phyloP scores from a whole-genome alignment of 2,329 filamentous ascomycete species.

The Pestalotiopsis sp. region DNA sequence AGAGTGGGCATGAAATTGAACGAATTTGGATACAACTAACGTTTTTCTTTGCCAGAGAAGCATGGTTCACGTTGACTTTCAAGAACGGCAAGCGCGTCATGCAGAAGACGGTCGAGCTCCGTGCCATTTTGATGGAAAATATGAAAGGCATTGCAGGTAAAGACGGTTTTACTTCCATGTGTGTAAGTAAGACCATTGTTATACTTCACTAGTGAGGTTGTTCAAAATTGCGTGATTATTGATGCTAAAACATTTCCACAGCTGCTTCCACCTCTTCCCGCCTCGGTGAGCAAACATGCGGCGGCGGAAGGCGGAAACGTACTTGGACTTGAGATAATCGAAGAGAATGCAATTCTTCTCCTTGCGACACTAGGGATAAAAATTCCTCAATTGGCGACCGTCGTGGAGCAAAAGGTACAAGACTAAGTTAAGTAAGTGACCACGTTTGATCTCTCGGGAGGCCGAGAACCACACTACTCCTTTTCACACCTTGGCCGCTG shows the following conservation, averaged over 20 bases:
- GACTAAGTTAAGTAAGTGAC: neutral
- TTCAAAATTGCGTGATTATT: neutral
- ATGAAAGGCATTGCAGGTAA: constrained; percentile 15
- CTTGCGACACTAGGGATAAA: neutral
- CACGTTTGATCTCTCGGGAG: neutral
- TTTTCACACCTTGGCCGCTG: neutral
- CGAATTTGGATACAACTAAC: too few species aligned
- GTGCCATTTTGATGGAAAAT: constrained; percentile 14
- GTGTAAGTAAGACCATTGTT: neutral
- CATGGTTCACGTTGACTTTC: constrained; percentile 21
- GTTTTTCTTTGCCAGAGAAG: constrained; percentile 10
- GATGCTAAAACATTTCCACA: neutral
- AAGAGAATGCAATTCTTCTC: constrained; percentile 2
- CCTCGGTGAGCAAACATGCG: neutral
- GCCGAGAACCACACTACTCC: too few species aligned
- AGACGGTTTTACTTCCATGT: constrained; percentile 12
- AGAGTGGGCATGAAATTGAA: neutral
- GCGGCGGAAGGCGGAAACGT: constrained; percentile 1
- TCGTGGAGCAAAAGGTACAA: neutral
- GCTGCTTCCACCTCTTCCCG: neutral
- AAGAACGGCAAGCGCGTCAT: constrained; percentile 20
- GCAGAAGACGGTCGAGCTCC: constrained; percentile 13
- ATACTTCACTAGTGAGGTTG: neutral
- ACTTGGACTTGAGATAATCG: neutral
- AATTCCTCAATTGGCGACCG: neutral